Evolutionary conservation across 768 basidiomycete species (phyloP), one percentile per base, ranked within the genome.

Genomic region (Holtermanniella nyarrowii): DNA sequence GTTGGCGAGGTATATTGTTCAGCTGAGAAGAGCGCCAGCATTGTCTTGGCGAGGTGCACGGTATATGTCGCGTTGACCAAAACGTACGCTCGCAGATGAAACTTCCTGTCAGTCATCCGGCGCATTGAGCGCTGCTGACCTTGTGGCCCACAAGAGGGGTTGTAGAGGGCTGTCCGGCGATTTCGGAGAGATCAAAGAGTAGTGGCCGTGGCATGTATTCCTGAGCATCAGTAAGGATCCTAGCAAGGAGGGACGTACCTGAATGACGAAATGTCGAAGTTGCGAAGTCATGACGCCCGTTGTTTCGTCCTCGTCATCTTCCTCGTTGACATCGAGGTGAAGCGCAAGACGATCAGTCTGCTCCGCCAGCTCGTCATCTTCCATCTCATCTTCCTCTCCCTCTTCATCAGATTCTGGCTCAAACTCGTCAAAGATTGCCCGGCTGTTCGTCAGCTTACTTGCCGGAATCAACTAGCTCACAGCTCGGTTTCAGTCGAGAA

Each of bases 261-360:
- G 95, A 31, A 96, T 81, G 16, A 99, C 88, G 71, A 96, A 99
- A 71, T 96, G 88, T 22, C 93, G 80, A 42, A 99, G 76, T 60
- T 95, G 93, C 10, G 87, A 88, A 12, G 82, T 84, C 49, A 81
- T 76, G 3, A 96, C 79, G 5, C 81, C 76, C 0, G 71, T 74
- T 2, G 62, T 70, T 3, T 59, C 56, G 2, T 66, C 65, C 1
- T 65, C 64, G 4, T 68, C 63, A 4, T 65, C 64, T 21, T 60
- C 49, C 2, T 60, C 59, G 13, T 52, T 61, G 0, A 63, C 46
- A 20, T 22, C 44, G 7, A 44, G 44, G 39, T 57, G 58, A 51
- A 27, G 62, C 65, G 1, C 50, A 56, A 5, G 53, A 54, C 54
- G 21, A 3, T 42, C 44, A 25, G n/a, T n/a, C 11, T 14, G 23